Evolutionary conservation across 495 filamentous ascomycete genomes (phyloP).

Genomic region (Melanomma pulvis-pyrius): DNA sequence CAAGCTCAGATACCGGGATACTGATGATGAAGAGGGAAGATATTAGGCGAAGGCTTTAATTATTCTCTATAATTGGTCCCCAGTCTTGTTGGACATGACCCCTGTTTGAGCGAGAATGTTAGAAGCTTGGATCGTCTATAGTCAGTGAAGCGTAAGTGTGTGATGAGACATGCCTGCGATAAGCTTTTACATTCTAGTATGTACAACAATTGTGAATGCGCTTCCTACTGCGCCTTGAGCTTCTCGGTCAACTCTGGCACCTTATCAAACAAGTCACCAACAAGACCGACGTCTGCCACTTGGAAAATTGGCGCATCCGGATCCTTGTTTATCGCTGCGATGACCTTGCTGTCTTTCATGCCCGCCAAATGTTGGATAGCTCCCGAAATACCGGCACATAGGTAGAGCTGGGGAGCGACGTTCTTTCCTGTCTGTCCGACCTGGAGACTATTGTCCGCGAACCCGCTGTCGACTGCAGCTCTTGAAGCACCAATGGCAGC

Average conservation of each 20-base stretch:
- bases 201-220: constrained; percentile 13
- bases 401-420: constrained; percentile 91
- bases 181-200: constrained; percentile 29
- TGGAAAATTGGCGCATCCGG: constrained; percentile 97
- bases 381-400: constrained; percentile 93
- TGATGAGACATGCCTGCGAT: constrained; percentile 1
- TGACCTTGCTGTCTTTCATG: constrained; percentile 99
- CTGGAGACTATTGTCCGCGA: constrained; percentile 98
- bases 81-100: too few relatives aligned
- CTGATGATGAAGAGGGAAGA: too few relatives aligned
- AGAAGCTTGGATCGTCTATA: too few relatives aligned
- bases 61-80: too few relatives aligned
- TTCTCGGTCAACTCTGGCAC: constrained; percentile 97
- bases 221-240: constrained; percentile 57
- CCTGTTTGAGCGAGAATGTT: too few relatives aligned
- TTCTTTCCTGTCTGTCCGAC: constrained; percentile 99
- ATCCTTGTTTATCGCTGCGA: constrained; percentile 98
- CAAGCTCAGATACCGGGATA: too few relatives aligned
- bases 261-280: constrained; percentile 93
- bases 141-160: not conserved
- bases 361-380: constrained; percentile 98
- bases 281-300: constrained; percentile 91
- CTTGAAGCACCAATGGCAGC: constrained; percentile 93
- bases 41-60: too few relatives aligned
- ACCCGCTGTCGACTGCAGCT: constrained; percentile 94